A percentile compares a stretch with the other conserved stretches of the same genome.
These are phyloP conservation scores for Cucumis melo DNA, from an alignment of 306 rosid genomes.

Conservation along the genomic window DNA sequence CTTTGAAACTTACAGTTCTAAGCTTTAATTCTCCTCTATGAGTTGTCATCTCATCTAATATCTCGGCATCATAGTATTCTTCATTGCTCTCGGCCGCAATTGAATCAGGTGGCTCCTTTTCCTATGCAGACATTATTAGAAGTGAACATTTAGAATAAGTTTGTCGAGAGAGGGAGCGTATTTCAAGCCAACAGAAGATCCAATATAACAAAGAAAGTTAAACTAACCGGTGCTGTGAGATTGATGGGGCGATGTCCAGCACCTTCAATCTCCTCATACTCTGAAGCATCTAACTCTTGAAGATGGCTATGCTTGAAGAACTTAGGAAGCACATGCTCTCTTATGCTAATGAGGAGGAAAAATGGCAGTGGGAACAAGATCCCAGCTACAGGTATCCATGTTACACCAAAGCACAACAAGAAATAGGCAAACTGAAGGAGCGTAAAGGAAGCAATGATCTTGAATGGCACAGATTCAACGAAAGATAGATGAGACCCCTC, in stretches of 20 bases:
- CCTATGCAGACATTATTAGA: conserved; percentile 31
- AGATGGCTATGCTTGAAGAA: conserved; percentile 24
- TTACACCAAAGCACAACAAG: conserved; percentile 29
- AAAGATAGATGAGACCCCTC: conserved; percentile 30
- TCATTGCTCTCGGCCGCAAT: conserved; percentile 20
- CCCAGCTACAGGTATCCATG: conserved; percentile 42
- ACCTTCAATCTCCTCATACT: conserved; percentile 26
- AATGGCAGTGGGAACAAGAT: conserved; percentile 41
- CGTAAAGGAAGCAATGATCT: conserved; percentile 22
- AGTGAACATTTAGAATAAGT: not conserved
- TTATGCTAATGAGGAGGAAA: conserved; percentile 29
- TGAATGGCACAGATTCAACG: conserved; percentile 28
- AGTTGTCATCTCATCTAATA: conserved; percentile 78
- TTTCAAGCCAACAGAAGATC: not conserved
- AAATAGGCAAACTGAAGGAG: conserved; percentile 27
- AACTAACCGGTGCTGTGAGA: conserved; percentile 14
- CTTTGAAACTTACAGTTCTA: conserved; percentile 41
- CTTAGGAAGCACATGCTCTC: conserved; percentile 26
- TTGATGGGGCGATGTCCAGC: conserved; percentile 16
- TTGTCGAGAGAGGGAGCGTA: not conserved
- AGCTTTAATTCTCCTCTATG: conserved; percentile 74
- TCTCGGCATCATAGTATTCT: conserved; percentile 54
- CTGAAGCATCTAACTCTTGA: conserved; percentile 32
- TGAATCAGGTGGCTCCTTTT: conserved; percentile 20
- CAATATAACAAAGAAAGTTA: not conserved